phyloP scores from a whole-genome alignment of 2,329 filamentous ascomycete genomes.

The Nigrospora oryzae region DNA sequence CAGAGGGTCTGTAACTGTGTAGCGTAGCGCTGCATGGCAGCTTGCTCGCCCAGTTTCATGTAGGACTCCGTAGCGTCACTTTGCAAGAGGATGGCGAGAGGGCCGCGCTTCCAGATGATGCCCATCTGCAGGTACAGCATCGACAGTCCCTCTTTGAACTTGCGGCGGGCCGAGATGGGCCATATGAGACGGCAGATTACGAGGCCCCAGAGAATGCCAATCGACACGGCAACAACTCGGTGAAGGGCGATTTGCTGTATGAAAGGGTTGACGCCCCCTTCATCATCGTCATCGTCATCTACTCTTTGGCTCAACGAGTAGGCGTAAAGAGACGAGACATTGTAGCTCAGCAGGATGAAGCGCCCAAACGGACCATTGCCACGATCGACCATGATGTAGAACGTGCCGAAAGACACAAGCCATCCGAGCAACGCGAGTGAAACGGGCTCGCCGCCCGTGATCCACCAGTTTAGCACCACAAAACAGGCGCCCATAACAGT shows the following conservation, averaged over 20 bases:
- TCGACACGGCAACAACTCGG: slow-evolving; percentile 76
- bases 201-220: slow-evolving; percentile 86
- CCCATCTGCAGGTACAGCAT: slow-evolving; percentile 93
- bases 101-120: slow-evolving; percentile 91
- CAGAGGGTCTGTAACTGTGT: slow-evolving; percentile 68
- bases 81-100: slow-evolving; percentile 64
- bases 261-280: slow-evolving; percentile 74
- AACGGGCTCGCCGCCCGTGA: slow-evolving; percentile 64
- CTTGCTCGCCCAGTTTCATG: slow-evolving; percentile 81
- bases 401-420: slow-evolving; percentile 72
- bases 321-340: slow-evolving; percentile 87
- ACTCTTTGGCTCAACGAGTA: slow-evolving; percentile 81
- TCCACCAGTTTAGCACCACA: slow-evolving; percentile 70
- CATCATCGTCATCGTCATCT: slow-evolving; percentile 76
- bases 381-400: slow-evolving; percentile 79
- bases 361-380: slow-evolving; percentile 84
- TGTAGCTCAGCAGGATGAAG: slow-evolving; percentile 93
- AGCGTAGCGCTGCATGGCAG: slow-evolving; percentile 74
- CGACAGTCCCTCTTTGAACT: slow-evolving; percentile 82
- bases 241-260: slow-evolving; percentile 86
- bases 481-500: slow-evolving; percentile 73
- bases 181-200: slow-evolving; percentile 83
- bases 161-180: slow-evolving; percentile 83
- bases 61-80: slow-evolving; percentile 55
- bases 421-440: slow-evolving; percentile 75